A percentile compares a stretch with the other conserved stretches of the same genome.
These are phyloP conservation scores for Stentor coeruleus DNA, from an alignment of 73 alveolate genomes.

Conservation along the genomic window DNA sequence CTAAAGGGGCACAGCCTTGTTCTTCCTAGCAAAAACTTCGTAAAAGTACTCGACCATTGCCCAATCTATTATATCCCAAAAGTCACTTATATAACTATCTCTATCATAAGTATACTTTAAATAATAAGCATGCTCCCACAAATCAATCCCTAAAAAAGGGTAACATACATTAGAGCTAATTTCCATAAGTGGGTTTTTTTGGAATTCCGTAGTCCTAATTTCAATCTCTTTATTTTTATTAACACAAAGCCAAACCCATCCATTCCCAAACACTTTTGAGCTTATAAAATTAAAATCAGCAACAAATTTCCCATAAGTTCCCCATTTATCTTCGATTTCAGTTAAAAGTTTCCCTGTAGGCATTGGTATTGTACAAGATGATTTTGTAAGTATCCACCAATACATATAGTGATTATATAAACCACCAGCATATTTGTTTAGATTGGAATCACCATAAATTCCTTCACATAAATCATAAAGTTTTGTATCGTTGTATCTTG, in stretches of 20 bases:
- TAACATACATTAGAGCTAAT: background rate
- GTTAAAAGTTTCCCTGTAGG: conserved; percentile 18
- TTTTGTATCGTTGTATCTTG: background rate
- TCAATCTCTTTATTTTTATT: background rate
- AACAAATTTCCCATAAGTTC: background rate
- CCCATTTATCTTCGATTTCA: conserved; percentile 27
- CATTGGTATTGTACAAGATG: background rate
- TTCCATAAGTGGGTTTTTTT: conserved; percentile 1
- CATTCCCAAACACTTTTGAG: background rate
- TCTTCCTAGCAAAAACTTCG: background rate
- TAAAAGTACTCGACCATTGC: conserved; percentile 4
- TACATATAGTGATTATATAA: background rate
- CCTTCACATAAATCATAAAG: background rate
- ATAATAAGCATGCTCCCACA: conserved; percentile 32
- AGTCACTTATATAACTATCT: background rate
- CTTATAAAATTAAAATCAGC: background rate
- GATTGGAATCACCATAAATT: background rate
- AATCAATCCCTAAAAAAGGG: conserved; percentile 22
- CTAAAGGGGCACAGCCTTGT: conserved; percentile 13
- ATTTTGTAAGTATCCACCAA: conserved; percentile 4
- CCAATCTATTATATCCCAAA: conserved; percentile 26
- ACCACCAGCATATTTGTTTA: conserved; percentile 22
- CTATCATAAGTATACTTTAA: conserved; percentile 2
- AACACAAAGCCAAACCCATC: conserved; percentile 31
- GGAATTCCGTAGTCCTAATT: background rate